Evolutionary conservation across 805 yeast genomes (phyloP), one percentile per base, ranked within the genome.

Genomic region (Hermanozyma aechmeae): DNA sequence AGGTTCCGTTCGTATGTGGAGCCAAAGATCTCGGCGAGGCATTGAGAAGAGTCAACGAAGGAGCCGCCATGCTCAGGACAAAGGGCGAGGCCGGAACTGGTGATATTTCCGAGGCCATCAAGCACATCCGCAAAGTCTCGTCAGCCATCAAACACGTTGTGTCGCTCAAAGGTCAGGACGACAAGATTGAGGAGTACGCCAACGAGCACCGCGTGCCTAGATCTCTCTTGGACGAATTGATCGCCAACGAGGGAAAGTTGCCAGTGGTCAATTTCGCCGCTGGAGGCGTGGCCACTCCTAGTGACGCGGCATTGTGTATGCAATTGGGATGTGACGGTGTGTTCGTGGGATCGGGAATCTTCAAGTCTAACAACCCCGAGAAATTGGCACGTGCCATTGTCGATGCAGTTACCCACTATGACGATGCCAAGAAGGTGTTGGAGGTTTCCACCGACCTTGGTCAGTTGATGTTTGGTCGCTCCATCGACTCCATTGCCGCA

Each of bases 11-110:
- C 53, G 92, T 81, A 11, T 82, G 92, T 52, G 93, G 93, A 23
- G 84, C 87, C 34, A 77, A 75, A 50, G 72, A 81, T 56, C 66
- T 81, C 33, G 92, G 89, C 25, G 92, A 81, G 55, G 87, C 89
- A 3, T 65, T 81, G 40, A 71, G 92, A 53, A 69, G 93, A 49
- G 66, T 82, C 46, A 59, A 66, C 43, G 93, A 81, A 56, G 92
- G 92, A 41, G 89, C 92, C 21, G 87, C 89, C 18, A 79, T 81
- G 89, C 71, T 81, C 50, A 69, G 92, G 52, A 77, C 92, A 40
- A 81, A 81, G 58, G 93, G 93, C 42, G 93, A 81, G 53, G 92
- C 93, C 20, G 93, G 93, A 25, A 82, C 93, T 22, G 93, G 93
- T 31, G 92, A 81, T 53, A 75, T 81, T 30, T 73, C 83, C 24